Conservation (phyloP, 1,139 yeast species). For the Blastobotrys aristatus region DNA sequence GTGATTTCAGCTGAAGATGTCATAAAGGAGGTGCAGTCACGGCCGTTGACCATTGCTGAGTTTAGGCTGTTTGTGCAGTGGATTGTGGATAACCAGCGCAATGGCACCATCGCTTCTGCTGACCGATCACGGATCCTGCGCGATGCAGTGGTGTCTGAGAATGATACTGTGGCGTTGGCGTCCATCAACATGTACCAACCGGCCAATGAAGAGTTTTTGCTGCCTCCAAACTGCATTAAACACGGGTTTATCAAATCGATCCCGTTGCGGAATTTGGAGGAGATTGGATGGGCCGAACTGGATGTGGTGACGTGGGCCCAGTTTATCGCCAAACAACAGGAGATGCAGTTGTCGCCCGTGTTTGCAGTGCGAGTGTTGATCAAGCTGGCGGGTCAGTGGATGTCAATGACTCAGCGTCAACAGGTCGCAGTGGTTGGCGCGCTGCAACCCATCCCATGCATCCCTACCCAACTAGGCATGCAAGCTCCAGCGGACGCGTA, state of each 20-base stretch:
- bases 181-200: slow-evolving; percentile 27
- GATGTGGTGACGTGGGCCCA: slow-evolving; percentile 29
- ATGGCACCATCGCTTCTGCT: slow-evolving; percentile 12
- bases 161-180: slow-evolving; percentile 23
- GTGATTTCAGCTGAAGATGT: slow-evolving; percentile 28
- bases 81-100: slow-evolving; percentile 18
- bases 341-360: slow-evolving; percentile 24
- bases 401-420: slow-evolving; percentile 16
- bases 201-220: slow-evolving; percentile 29
- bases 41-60: slow-evolving; percentile 24
- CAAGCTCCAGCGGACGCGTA: slow-evolving; percentile 35
- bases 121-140: slow-evolving; percentile 15
- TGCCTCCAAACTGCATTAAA: slow-evolving; percentile 35
- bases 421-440: slow-evolving; percentile 18
- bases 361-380: slow-evolving; percentile 30
- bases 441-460: slow-evolving; percentile 29
- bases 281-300: slow-evolving; percentile 31
- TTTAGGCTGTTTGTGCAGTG: slow-evolving; percentile 24
- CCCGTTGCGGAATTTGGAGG: slow-evolving; percentile 20
- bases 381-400: slow-evolving; percentile 30
- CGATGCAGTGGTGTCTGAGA: slow-evolving; percentile 20
- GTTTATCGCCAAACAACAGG: slow-evolving; percentile 24
- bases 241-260: slow-evolving; percentile 21
- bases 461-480: slow-evolving; percentile 40
- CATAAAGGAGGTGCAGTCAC: slow-evolving; percentile 26